Base-by-base conservation (phyloP, 2,329 filamentous ascomycete genomes). In the Verticillium nonalfalfae region DNA sequence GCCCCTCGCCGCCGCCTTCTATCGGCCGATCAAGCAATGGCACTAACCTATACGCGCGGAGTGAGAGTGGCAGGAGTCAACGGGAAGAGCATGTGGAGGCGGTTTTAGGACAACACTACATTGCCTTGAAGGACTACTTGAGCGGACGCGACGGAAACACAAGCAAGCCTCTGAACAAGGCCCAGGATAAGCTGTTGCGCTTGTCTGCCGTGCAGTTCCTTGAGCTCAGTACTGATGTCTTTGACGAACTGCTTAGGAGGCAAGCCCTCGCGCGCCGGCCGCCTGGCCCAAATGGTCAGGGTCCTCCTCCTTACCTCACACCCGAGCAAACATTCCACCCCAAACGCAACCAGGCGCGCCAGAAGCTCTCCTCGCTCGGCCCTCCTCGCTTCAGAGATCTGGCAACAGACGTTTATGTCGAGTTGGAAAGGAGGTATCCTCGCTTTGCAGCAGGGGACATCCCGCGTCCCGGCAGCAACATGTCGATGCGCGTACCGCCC, bases 171-270 rank as follows among this genome's bases (percentile, higher is more conserved):
- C 88, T 91, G 34, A 97, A 96, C 76, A 90, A 93, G 76, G 95
- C 95, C 61, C 89, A 93, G 70, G 95, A 98, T 76, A 99, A 99
- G 81, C 83, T 98, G 61, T 82, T 97, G 63, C 87, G 94, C 62
- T 83, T 99, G 59, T 97, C 93, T 1, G 82, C 90, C 1, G 91
- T 96, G 34, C 95, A 99, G 75, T 98, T 99, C 75, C 92, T 96
- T 75, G 95, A 99, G 78, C 84, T 99, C 65, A 97, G 93, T 76
- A 98, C 94, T 62, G 95, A 99, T 77, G 94, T 99, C 50, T 98
- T 90, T 76, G 95, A 99, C 75, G 95, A 99, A 77, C 81, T 98
- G 66, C 82, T 96, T 67, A 89, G 95, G 63, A 87, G 95, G 66
- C 93, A 98, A 75, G 85, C 90, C 66, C 81, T 82, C 59, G 82